Base-by-base conservation (phyloP, 2,329 filamentous ascomycete species). In the Fusarium sp. region DNA sequence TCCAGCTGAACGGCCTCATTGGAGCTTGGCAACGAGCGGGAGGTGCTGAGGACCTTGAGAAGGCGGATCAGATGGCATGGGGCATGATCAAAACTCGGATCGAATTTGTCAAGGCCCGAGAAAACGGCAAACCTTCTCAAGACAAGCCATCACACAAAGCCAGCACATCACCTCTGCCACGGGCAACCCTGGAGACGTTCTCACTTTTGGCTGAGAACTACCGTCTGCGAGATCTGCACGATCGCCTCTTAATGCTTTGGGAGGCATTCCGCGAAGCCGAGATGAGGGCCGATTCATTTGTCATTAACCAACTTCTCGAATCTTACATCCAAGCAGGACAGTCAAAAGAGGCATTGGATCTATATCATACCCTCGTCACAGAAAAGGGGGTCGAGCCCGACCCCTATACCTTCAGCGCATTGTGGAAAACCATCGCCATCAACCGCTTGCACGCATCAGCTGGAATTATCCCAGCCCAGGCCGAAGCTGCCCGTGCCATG, bases 1-100 rank as follows among this genome's bases (percentile, higher is more conserved):
- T 90, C 47, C 91, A 96, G 64, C 80, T 95, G 52, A 96, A 97
- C 70, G 90, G 91, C 8, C 80, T 97, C 17, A 85, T 97, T 49
- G 90, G 88, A 9, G 91, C 89, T 2, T 93, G 90, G 84, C 80
- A 95, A 47, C 84, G 92, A 42, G 82, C 85, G 6, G 84, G 84
- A 19, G 83, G 78, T 7, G 77, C 78, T 2, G 76, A 77, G 19
- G 78, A 87, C 49, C 75, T 84, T 48, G 77, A 83, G 45, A 84
- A 83, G 67, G 91, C 89, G 3, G 89, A 93, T 67, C 75, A 79
- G 33, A 79, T 92, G 49, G 91, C 84, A 3, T 93, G 90, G 90
- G 79, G 83, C 50, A 94, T 95, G 91, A 87, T 95, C 58, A 81
- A 86, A 46, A 78, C 85, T 27, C 85, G 90, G 27, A 79, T 92